Base-by-base conservation (phyloP, 164 flowering plant genomes). In the Aristolochia fimbriata region DNA sequence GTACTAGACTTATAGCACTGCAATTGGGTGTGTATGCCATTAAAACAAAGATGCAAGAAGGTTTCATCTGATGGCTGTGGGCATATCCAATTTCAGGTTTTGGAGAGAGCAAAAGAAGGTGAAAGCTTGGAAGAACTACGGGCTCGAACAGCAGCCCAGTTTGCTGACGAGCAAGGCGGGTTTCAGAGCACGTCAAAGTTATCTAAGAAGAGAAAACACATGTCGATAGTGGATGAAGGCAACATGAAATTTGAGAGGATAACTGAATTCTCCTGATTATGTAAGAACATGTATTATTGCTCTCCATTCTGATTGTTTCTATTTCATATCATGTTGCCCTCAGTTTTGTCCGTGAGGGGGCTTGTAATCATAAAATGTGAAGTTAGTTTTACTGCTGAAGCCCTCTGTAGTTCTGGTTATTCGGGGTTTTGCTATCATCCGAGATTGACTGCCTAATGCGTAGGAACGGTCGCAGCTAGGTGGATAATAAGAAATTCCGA, bases 91-190 rank as follows among this genome's bases (percentile, higher is more conserved):
- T 33, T 59, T 10, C 72, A 93, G 98, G 91, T 90, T 43, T 55
- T 93, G 62, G 95, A 93, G 74, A 84, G 86, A 68, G 99, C 98
- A 17, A 93, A 87, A 70, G 98, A 93, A 77, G 91, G 92, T 22
- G 97, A 90, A 68, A 90, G 73, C 70, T 72, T 93, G 72, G 97
- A 93, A 66, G 97, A 93, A 65, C 63, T 87, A 57, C 83, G 92
- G 15, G 84, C 81, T 55, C 71, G 94, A 73, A 90, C 98, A 11
- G 88, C 96, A 69, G 87, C 91, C 60, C 92, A 90, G 58, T 93
- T 85, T 65, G 63, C 73, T 3, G 82, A 75, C 21, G 82, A 72
- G 62, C 72, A 77, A 56, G 71, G 37, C 51, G 84, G 77, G 41
- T 79, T 64, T 64, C 82, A 76, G 41, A 81, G 74, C 61, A 62